Evolutionary conservation across 139 green algal species (phyloP).

Genomic region (Bryopsis sp.): DNA sequence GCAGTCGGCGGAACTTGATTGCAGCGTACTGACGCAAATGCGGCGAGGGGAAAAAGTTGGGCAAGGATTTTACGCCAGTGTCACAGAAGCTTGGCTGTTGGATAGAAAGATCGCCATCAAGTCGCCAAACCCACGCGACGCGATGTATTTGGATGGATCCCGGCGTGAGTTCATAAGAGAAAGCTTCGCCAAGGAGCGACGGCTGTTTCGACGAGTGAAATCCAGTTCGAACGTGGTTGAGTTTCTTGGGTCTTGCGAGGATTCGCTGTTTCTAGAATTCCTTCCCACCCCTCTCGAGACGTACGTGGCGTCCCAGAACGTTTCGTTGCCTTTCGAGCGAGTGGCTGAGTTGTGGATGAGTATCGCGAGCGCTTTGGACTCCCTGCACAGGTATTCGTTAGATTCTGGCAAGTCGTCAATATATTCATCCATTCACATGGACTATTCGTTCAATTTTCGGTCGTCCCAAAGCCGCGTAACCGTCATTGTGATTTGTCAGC

Average conservation of each 20-base stretch:
- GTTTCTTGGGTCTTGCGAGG: background rate
- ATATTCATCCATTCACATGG: too few species aligned
- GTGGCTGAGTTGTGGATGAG: background rate
- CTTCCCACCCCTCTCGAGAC: background rate
- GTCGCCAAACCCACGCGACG: background rate
- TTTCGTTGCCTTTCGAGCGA: background rate
- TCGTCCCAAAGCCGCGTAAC: too few species aligned
- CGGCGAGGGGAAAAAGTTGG: too few species aligned
- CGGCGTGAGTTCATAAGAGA: background rate
- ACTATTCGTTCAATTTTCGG: too few species aligned
- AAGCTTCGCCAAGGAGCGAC: background rate
- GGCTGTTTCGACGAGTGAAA: background rate
- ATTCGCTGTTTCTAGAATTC: background rate
- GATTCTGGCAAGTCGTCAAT: too few species aligned
- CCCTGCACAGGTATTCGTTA: too few species aligned
- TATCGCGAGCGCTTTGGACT: background rate
- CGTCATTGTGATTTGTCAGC: too few species aligned
- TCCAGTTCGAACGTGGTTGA: background rate
- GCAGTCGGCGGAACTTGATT: too few species aligned
- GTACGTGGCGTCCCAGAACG: background rate
- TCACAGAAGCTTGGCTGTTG: background rate
- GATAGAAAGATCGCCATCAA: background rate
- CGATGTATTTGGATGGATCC: background rate
- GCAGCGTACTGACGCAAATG: too few species aligned
- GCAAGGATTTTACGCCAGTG: background rate